Evolutionary conservation across 805 yeast species (phyloP).

Genomic region (Jamesozyma gamospora): DNA sequence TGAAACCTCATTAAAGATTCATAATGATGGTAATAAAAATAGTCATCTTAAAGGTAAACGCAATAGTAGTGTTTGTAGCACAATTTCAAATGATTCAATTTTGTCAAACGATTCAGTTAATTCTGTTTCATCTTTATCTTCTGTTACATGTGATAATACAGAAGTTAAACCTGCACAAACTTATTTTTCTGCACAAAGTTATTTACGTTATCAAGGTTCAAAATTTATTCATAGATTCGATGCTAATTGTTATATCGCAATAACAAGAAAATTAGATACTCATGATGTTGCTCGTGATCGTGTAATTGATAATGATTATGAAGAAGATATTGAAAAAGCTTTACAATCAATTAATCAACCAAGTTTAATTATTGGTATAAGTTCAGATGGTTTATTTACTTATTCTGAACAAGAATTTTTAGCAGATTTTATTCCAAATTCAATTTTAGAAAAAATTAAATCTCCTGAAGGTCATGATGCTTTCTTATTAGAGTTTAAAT

Average conservation of each 20-base stretch:
- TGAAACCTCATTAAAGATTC: conserved; percentile 74
- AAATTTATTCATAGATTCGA: conserved; percentile 86
- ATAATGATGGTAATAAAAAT: conserved; percentile 67
- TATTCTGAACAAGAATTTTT: conserved; percentile 81
- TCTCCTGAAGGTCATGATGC: conserved; percentile 99
- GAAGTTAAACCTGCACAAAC: conserved; percentile 34
- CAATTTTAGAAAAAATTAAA: conserved; percentile 58
- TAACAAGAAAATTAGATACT: conserved; percentile 87
- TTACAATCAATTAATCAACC: conserved; percentile 59
- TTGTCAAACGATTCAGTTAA: conserved; percentile 9
- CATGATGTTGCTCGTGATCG: conserved; percentile 80
- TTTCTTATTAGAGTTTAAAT: conserved; percentile 77
- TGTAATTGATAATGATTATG: conserved; percentile 34
- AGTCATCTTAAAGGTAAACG: conserved; percentile 7
- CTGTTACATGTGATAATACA: conserved; percentile 15
- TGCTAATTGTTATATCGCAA: conserved; percentile 92
- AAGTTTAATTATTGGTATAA: conserved; percentile 76
- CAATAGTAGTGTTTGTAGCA: conserved; percentile 3
- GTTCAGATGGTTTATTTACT: conserved; percentile 88
- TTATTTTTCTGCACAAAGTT: conserved; percentile 90
- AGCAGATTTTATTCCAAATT: conserved; percentile 63
- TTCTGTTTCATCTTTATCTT: conserved; percentile 26
- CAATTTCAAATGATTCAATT: conserved; percentile 7
- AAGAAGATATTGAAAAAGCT: conserved; percentile 35
- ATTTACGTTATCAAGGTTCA: conserved; percentile 86